A percentile compares a stretch with the other conserved stretches of the same genome.
Evolutionary conservation across 176 grass and related monocot genomes (phyloP).

Genomic region (Poa annua): DNA sequence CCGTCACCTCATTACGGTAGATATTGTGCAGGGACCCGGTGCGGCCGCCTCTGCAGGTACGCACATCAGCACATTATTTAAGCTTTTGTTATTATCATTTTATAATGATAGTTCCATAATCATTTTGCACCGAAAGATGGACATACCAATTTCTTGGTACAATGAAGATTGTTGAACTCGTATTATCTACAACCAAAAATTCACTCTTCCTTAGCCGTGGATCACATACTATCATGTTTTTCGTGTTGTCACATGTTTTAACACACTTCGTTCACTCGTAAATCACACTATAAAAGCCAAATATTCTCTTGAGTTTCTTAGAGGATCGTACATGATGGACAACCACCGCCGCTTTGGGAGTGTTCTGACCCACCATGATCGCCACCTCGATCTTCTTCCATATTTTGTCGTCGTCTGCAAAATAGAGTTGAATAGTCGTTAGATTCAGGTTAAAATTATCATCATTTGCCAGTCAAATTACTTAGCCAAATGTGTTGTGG

Average conservation of each 20-base stretch:
- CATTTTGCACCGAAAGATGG: neutral
- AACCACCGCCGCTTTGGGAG: neutral
- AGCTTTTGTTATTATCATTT: neutral
- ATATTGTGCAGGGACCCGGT: no score
- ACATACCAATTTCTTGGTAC: neutral
- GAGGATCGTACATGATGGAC: conserved; percentile 48
- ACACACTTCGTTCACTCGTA: neutral
- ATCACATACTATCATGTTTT: neutral
- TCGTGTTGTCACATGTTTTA: neutral
- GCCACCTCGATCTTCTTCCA: conserved; percentile 18
- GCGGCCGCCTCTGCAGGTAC: no score
- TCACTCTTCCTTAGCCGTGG: neutral
- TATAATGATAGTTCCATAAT: neutral
- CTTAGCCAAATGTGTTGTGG: neutral
- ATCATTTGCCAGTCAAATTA: no score
- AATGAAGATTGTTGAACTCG: neutral
- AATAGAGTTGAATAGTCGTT: neutral
- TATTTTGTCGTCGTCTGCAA: conserved; percentile 46
- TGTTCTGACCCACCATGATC: conserved; percentile 11
- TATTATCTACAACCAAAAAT: neutral
- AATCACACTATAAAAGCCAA: neutral
- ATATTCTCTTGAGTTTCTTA: conserved; percentile 33
- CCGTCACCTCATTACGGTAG: no score
- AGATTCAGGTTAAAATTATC: neutral
- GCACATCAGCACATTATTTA: no score